Percentiles rank a stretch among this genome's conserved stretches.
phyloP scores from a whole-genome alignment of 1,284 basidiomycete species.

The Cutaneotrichosporon dermatis region DNA sequence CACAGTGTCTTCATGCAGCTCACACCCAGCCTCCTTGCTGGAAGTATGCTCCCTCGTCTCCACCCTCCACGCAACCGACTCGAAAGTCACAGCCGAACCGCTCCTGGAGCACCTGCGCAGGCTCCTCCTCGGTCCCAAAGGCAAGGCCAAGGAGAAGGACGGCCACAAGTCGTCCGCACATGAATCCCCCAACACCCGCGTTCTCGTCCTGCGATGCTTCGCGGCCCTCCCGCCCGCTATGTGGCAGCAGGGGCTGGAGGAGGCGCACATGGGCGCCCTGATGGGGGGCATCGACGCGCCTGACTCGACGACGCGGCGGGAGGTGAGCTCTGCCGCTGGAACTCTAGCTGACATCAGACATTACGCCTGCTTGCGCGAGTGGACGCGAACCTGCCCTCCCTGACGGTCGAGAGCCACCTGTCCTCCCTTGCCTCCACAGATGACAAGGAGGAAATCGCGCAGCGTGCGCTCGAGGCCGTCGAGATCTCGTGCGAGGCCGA shows the following conservation, averaged over 20 bases:
- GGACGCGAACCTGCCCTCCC: constrained; percentile 19
- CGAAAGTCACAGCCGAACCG: background rate
- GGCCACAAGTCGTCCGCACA: background rate
- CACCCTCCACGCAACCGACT: constrained; percentile 5
- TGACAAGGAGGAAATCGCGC: constrained; percentile 23
- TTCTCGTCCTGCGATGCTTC: constrained; percentile 38
- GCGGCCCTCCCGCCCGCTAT: constrained; percentile 17
- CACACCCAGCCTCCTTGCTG: constrained; percentile 13
- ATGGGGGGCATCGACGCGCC: constrained; percentile 40
- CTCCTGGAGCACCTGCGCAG: constrained; percentile 9
- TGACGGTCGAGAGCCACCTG: constrained; percentile 13
- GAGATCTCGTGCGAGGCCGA: constrained; percentile 14
- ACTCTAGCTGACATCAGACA: constrained; percentile 22
- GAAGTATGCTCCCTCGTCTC: constrained; percentile 8
- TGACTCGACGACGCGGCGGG: constrained; percentile 33
- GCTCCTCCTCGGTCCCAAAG: constrained; percentile 8
- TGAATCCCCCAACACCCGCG: constrained; percentile 30
- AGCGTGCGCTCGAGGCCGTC: constrained; percentile 29
- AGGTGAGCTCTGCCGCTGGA: constrained; percentile 21
- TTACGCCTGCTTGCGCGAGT: constrained; percentile 24
- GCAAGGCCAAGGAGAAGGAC: constrained; percentile 10
- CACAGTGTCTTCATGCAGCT: background rate
- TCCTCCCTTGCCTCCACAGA: background rate
- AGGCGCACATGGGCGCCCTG: constrained; percentile 36
- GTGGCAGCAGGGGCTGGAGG: constrained; percentile 33